phyloP scores from a whole-genome alignment of 83 land plant species.

The Picea abies region DNA sequence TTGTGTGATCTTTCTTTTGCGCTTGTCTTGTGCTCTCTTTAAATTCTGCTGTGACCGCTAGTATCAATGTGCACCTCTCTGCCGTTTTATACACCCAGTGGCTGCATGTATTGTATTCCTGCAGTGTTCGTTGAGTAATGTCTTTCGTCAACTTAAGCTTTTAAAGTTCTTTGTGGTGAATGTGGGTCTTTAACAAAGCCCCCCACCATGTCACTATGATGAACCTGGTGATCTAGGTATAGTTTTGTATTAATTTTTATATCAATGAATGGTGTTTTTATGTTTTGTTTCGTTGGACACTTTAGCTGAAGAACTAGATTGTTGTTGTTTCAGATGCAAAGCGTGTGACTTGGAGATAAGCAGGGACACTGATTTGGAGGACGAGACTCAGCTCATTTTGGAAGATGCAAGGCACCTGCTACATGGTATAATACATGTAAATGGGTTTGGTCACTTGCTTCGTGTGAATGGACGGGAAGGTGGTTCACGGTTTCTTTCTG shows the following conservation, averaged over 20 bases:
- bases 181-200: not conserved
- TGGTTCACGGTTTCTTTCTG: slow-evolving; percentile 58
- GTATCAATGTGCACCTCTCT: not conserved
- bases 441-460: slow-evolving; percentile 77
- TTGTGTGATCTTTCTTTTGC: not conserved
- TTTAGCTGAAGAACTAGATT: not conserved
- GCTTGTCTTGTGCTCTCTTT: not conserved
- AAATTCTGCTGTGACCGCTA: not conserved
- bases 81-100: no score
- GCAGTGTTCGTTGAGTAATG: no score
- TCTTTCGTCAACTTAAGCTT: no score
- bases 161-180: not conserved
- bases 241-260: not conserved
- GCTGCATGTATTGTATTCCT: no score
- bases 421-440: slow-evolving; percentile 65
- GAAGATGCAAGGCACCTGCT: slow-evolving; percentile 61
- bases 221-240: not conserved
- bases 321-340: slow-evolving; percentile 36
- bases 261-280: not conserved
- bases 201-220: not conserved
- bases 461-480: slow-evolving; percentile 38
- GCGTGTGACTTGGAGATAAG: slow-evolving; percentile 45
- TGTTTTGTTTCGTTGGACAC: not conserved
- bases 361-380: slow-evolving; percentile 41
- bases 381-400: slow-evolving; percentile 36